phyloP scores from a whole-genome alignment of 768 basidiomycete species.

The Lenzites betulinus region DNA sequence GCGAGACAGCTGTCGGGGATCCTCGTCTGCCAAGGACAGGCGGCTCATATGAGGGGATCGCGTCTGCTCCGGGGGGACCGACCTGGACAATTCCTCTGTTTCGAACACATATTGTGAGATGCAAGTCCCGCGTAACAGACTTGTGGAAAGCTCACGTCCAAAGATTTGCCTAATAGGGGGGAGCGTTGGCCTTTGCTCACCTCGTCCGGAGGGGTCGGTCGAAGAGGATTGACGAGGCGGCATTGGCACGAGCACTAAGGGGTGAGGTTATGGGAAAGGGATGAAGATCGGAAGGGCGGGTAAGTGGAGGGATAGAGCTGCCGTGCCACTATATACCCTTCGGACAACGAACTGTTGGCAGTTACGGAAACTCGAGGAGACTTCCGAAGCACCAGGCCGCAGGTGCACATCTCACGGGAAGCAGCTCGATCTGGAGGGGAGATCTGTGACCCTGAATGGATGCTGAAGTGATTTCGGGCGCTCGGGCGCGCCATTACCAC shows the following conservation, averaged over 20 bases:
- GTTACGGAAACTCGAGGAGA: constrained; percentile 3
- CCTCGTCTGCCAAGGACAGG: constrained; percentile 28
- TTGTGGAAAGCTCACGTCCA: constrained; percentile 46
- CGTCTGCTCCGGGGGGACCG: constrained; percentile 27
- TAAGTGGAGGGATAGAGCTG: background rate
- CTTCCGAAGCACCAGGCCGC: constrained; percentile 6
- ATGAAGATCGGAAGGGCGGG: constrained; percentile 3
- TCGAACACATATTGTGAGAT: background rate
- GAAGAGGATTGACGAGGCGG: constrained; percentile 27
- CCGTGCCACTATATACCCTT: constrained; percentile 19
- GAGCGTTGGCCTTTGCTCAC: constrained; percentile 56
- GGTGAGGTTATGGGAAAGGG: background rate
- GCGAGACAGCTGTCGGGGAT: constrained; percentile 15
- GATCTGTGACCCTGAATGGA: constrained; percentile 16
- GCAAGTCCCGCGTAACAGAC: background rate
- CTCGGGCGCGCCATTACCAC: constrained; percentile 7
- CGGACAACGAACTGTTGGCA: constrained; percentile 14
- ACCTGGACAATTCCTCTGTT: constrained; percentile 29
- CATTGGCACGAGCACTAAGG: constrained; percentile 22
- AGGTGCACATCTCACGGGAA: constrained; percentile 13
- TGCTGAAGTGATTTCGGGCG: constrained; percentile 14
- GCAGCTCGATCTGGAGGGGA: constrained; percentile 3
- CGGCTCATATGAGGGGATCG: constrained; percentile 30
- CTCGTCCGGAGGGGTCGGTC: constrained; percentile 23
- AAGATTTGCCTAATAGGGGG: constrained; percentile 74